Evolutionary conservation across 805 yeast genomes (phyloP).

Genomic region (Metschnikowia peoriensis): DNA sequence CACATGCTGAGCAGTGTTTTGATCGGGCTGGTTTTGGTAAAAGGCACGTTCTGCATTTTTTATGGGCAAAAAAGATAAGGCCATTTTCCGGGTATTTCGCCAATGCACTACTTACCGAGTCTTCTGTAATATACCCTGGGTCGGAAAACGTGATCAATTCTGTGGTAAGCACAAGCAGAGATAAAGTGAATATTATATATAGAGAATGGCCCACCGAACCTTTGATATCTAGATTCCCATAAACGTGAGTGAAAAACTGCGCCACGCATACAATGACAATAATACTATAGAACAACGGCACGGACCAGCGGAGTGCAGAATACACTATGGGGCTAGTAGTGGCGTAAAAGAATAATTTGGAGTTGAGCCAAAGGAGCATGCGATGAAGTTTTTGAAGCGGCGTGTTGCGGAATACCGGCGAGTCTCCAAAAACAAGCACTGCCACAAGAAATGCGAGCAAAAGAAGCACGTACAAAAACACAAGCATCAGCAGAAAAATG

Average conservation of each 20-base stretch:
- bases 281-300: constrained; percentile 41
- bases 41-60: constrained; percentile 48
- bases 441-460: constrained; percentile 19
- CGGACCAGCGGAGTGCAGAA: constrained; percentile 37
- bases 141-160: constrained; percentile 37
- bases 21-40: constrained; percentile 56
- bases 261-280: constrained; percentile 35
- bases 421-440: constrained; percentile 48
- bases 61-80: constrained; percentile 50
- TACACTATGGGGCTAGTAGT: constrained; percentile 7
- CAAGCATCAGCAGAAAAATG: constrained; percentile 7
- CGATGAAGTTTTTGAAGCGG: constrained; percentile 26
- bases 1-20: constrained; percentile 63
- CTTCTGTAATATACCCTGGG: constrained; percentile 39
- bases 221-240: constrained; percentile 14
- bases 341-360: constrained; percentile 3
- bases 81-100: constrained; percentile 42
- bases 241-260: constrained; percentile 32
- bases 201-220: constrained; percentile 11
- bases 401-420: constrained; percentile 41
- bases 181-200: constrained; percentile 32
- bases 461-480: constrained; percentile 6
- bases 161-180: constrained; percentile 34
- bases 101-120: constrained; percentile 12
- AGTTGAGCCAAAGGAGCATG: constrained; percentile 7